Evolutionary conservation across 371 early-diverging fungal species (phyloP).

Genomic region (Mitosporidium daphniae): DNA sequence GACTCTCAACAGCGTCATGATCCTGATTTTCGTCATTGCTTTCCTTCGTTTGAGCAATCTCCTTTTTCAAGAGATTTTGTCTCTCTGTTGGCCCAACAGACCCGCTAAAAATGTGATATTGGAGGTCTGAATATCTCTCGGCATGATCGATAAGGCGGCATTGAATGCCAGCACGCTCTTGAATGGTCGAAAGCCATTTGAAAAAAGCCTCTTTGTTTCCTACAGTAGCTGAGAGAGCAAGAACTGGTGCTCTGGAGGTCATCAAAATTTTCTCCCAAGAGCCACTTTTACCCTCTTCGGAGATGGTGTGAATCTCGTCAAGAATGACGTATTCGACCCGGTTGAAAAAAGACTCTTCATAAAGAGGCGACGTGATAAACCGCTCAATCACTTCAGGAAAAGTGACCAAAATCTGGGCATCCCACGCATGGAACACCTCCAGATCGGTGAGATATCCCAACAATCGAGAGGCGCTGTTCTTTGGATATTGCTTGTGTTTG

Average conservation of each 20-base stretch:
- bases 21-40: neutral
- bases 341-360: neutral
- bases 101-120: constrained; percentile 7
- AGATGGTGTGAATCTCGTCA: constrained; percentile 11
- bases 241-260: constrained; percentile 7
- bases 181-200: constrained; percentile 7
- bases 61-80: neutral
- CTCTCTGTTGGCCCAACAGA: no score
- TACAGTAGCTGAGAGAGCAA: constrained; percentile 9
- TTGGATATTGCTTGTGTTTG: no score
- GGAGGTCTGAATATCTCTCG: constrained; percentile 10
- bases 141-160: constrained; percentile 7
- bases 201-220: constrained; percentile 9
- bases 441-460: no score
- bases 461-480: no score
- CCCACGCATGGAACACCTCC: no score
- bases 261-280: constrained; percentile 9
- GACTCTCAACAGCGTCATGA: no score
- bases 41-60: neutral
- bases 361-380: neutral
- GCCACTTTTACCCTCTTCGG: constrained; percentile 6
- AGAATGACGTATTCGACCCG: constrained; percentile 9
- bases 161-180: constrained; percentile 6
- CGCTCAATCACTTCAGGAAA: constrained; percentile 5
- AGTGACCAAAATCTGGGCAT: constrained; percentile 10